A percentile compares a stretch with the other conserved stretches of the same genome.
These are phyloP conservation scores for Wickerhamiella pararugosa DNA, from an alignment of 1,139 yeast species.

Conservation along the genomic window DNA sequence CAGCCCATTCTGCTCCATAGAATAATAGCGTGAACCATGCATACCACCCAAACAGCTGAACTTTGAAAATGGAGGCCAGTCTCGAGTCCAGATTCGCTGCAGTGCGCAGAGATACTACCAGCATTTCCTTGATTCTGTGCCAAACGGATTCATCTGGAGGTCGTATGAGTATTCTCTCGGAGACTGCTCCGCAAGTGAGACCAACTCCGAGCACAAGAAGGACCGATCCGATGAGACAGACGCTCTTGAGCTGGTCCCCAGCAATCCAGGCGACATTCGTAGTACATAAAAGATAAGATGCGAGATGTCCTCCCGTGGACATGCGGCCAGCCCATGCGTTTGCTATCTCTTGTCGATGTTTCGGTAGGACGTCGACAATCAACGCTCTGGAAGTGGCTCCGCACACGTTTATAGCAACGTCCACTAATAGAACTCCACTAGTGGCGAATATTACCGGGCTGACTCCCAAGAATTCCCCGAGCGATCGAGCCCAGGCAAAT, in stretches of 20 bases:
- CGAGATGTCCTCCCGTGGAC: slow-evolving; percentile 42
- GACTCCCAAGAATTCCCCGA: slow-evolving; percentile 19
- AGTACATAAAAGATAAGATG: slow-evolving; percentile 37
- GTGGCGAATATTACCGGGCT: slow-evolving; percentile 32
- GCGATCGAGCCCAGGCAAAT: slow-evolving; percentile 34
- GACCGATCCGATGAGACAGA: slow-evolving; percentile 32
- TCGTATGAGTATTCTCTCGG: slow-evolving; percentile 26
- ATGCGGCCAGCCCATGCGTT: slow-evolving; percentile 66
- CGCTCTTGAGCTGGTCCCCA: slow-evolving; percentile 35
- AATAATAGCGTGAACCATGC: slow-evolving; percentile 28
- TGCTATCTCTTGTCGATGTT: slow-evolving; percentile 38
- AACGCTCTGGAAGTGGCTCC: slow-evolving; percentile 48
- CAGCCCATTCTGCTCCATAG: slow-evolving; percentile 29
- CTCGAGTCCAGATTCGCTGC: slow-evolving; percentile 11
- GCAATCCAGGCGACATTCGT: slow-evolving; percentile 24
- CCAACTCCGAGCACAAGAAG: slow-evolving; percentile 28
- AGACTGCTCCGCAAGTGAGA: slow-evolving; percentile 28
- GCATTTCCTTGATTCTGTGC: not conserved
- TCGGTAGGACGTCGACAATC: slow-evolving; percentile 41
- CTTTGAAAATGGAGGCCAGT: slow-evolving; percentile 19
- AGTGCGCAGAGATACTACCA: not conserved
- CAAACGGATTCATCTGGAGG: slow-evolving; percentile 16
- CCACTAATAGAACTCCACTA: slow-evolving; percentile 35
- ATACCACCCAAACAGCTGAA: slow-evolving; percentile 27
- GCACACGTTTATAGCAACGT: slow-evolving; percentile 41